Evolutionary conservation across 129 eudicot genomes (phyloP), one percentile per base, ranked within the genome.

Genomic region (Rutidosis leptorrhynchoides): DNA sequence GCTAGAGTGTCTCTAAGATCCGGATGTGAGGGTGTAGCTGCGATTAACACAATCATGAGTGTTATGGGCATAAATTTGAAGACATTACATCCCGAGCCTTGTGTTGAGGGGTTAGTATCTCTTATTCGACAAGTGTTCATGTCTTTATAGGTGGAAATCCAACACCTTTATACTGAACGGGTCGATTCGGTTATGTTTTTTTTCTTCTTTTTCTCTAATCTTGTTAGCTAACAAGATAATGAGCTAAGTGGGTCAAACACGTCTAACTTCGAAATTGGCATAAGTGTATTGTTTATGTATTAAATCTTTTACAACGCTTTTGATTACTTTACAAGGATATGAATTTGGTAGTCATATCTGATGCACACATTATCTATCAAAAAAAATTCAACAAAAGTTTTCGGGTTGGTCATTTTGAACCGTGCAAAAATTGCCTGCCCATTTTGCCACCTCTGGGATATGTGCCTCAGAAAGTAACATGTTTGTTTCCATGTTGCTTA

Each of bases 31-130:
- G 99, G 99, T 11, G 60, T 94, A 66, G 78, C 97, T 57, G 99
- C 99, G 29, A 94, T 94, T 33, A 94, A 94, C 64, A 94, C 99
- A 56, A 94, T 94, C 40, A 86, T 84, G 95, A 94, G 99, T 71
- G 99, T 94, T 45, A 94, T 94, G 99, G 99, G 99, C 55, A 89
- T 94, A 74, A 86, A 94, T 70, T 90, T 94, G 73, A 82, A 81
- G 63, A 94, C 99, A 6, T 77, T 94, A 68, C 95, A 83, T 61
- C 99, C 99, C 0, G 99, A 94, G 82, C 99, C 99, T 63, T 94
- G 99, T 84, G 99, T 94, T 3, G 99, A 94, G 70, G 99, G 99
- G 99, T 94, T 62, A 64, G 86, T 67, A 43, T 62, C 8, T 72
- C 21, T 21, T 49, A 5, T 62, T 22, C 40, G 3, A 62, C 42